Percentiles rank a stretch among this genome's conserved stretches.
These are phyloP conservation scores for Monosporascus cannonballus DNA, from an alignment of 2,329 filamentous ascomycete species.

Conservation along the genomic window DNA sequence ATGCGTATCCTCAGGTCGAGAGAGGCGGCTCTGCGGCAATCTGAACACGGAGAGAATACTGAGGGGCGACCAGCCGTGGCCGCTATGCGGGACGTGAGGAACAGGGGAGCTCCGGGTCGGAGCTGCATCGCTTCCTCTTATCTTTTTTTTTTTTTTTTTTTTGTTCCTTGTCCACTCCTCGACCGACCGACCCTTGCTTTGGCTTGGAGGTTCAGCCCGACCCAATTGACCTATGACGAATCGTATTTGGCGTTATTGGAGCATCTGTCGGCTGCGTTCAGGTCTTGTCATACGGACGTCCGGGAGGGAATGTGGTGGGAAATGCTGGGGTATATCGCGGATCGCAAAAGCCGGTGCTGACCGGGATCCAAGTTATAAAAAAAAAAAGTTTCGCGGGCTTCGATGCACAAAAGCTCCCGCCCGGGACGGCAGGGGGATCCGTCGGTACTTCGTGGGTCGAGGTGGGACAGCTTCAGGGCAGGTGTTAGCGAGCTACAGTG, in stretches of 20 bases:
- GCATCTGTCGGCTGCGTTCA: constrained; percentile 10
- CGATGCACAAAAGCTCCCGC: too few species aligned
- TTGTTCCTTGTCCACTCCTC: too few species aligned
- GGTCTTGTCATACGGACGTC: not conserved
- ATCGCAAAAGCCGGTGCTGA: not conserved
- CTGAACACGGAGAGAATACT: constrained; percentile 32
- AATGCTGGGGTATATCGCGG: not conserved
- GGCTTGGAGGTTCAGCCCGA: too few species aligned
- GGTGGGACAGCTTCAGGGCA: too few species aligned
- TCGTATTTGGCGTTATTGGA: constrained; percentile 8
- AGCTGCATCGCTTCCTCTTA: constrained; percentile 42
- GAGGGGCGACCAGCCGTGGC: constrained; percentile 25
- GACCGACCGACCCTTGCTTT: too few species aligned
- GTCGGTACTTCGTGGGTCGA: too few species aligned
- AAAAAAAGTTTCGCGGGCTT: too few species aligned
- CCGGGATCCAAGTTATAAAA: too few species aligned
- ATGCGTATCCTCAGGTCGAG: constrained; percentile 28
- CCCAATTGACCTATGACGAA: constrained; percentile 24
- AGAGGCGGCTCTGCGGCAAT: constrained; percentile 28
- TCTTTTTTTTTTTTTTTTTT: not conserved
- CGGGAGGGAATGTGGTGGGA: not conserved
- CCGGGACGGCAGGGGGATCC: too few species aligned
- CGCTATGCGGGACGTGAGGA: constrained; percentile 33
- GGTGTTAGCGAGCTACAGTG: too few species aligned
- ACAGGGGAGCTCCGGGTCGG: constrained; percentile 45